These are phyloP conservation scores for Kondoa subrosea DNA, from an alignment of 768 basidiomycete species.

Conservation along the genomic window DNA sequence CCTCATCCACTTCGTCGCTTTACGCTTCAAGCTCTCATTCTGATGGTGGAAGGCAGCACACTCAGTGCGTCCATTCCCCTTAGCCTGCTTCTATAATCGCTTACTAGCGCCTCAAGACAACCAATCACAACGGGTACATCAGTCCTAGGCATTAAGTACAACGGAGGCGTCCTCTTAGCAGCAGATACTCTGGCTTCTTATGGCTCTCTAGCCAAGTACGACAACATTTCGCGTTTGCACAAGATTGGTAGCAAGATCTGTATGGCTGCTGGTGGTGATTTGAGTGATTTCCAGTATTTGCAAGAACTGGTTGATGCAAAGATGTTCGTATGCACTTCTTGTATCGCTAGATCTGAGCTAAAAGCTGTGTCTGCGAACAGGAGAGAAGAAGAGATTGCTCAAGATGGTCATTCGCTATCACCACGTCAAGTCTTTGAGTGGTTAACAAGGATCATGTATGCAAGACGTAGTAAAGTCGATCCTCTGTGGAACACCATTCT, in stretches of 20 bases:
- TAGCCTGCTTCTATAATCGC: background rate
- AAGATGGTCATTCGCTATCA: slow-evolving; percentile 68
- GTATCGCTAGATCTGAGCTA: background rate
- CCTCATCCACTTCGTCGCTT: background rate
- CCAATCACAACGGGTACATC: slow-evolving; percentile 96
- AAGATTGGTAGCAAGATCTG: slow-evolving; percentile 67
- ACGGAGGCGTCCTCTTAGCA: slow-evolving; percentile 94
- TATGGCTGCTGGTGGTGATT: slow-evolving; percentile 84
- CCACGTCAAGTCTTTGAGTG: slow-evolving; percentile 86
- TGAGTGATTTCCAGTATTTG: slow-evolving; percentile 93
- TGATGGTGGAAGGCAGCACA: background rate
- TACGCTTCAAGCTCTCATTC: background rate
- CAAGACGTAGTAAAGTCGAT: slow-evolving; percentile 66
- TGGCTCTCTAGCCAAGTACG: slow-evolving; percentile 91
- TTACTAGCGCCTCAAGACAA: slow-evolving; percentile 33
- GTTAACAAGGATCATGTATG: slow-evolving; percentile 77
- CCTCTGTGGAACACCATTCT: slow-evolving; percentile 90
- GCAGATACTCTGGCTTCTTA: slow-evolving; percentile 96
- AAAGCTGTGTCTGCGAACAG: slow-evolving; percentile 22
- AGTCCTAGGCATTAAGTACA: slow-evolving; percentile 82
- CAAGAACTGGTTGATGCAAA: slow-evolving; percentile 56
- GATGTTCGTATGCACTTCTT: background rate
- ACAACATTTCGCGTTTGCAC: slow-evolving; percentile 76
- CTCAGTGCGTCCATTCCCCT: background rate
- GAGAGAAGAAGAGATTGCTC: slow-evolving; percentile 55